A percentile compares a stretch with the other conserved stretches of the same genome.
These are phyloP conservation scores for carrot (Daucus carota) DNA, from an alignment of 129 eudicot species.

Conservation along the genomic window DNA sequence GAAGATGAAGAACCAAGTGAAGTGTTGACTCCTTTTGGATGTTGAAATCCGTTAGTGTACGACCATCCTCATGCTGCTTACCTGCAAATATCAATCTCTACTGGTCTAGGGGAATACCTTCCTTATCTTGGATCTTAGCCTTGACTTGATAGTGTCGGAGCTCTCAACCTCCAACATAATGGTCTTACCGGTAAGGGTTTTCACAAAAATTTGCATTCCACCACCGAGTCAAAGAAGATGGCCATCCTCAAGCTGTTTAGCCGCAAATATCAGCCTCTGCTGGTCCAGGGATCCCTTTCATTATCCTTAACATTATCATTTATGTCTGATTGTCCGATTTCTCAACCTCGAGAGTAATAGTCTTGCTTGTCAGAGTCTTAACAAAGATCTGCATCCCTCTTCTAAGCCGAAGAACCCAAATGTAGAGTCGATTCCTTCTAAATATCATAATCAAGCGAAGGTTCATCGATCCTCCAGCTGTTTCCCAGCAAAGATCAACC, in stretches of 20 bases:
- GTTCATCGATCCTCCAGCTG: too few relatives aligned
- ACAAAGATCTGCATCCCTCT: too few relatives aligned
- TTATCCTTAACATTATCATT: too few relatives aligned
- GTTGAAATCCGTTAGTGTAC: conserved; percentile 35
- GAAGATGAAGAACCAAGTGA: conserved; percentile 33
- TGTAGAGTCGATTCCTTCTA: too few relatives aligned
- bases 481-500: too few relatives aligned
- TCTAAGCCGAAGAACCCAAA: not conserved
- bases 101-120: conserved; percentile 43
- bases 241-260: too few relatives aligned
- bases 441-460: too few relatives aligned
- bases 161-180: conserved; percentile 38
- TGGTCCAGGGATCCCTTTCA: too few relatives aligned
- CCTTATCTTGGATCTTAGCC: conserved; percentile 44
- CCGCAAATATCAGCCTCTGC: too few relatives aligned
- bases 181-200: conserved; percentile 38
- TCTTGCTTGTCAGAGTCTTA: too few relatives aligned
- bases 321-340: too few relatives aligned
- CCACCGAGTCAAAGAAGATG: conserved; percentile 21
- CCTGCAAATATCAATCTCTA: conserved; percentile 41
- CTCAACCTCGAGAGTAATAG: too few relatives aligned
- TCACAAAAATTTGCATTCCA: conserved; percentile 39
- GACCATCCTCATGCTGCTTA: conserved; percentile 39
- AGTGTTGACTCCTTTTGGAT: conserved; percentile 39
- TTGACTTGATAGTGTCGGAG: conserved; percentile 38